Evolutionary conservation across 1,139 yeast genomes (phyloP).

Genomic region (Ogataea hybrid): DNA sequence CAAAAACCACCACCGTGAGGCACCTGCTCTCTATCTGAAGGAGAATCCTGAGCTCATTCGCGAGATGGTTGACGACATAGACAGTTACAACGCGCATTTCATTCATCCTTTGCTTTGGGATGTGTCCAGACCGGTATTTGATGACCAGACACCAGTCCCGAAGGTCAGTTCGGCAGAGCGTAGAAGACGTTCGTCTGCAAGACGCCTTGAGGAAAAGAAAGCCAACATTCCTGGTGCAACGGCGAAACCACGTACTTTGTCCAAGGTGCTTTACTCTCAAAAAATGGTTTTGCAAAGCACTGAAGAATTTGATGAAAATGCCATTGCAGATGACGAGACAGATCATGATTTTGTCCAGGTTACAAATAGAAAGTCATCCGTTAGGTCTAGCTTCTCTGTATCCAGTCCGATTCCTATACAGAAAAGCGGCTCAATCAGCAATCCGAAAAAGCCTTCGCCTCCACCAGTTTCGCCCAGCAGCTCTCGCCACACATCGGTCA

Average conservation of each 20-base stretch:
- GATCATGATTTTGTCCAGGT: constrained; percentile 30
- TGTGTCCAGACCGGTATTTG: constrained; percentile 47
- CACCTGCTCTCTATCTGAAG: constrained; percentile 23
- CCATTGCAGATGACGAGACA: constrained; percentile 26
- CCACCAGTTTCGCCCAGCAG: constrained; percentile 1
- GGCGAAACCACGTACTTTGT: constrained; percentile 11
- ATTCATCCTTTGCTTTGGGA: constrained; percentile 39
- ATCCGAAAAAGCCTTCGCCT: background rate
- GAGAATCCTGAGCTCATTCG: constrained; percentile 21
- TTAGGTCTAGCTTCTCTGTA: background rate
- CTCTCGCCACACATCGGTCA: constrained; percentile 5
- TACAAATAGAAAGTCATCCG: constrained; percentile 25
- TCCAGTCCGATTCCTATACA: background rate
- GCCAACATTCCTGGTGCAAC: constrained; percentile 20
- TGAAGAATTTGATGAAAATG: constrained; percentile 29
- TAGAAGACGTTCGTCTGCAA: constrained; percentile 36
- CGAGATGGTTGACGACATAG: constrained; percentile 37
- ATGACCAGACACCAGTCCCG: constrained; percentile 9
- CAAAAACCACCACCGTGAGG: constrained; percentile 19
- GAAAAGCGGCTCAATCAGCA: background rate
- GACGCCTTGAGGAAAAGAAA: constrained; percentile 22
- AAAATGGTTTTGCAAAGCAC: constrained; percentile 21
- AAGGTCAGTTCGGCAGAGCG: constrained; percentile 27
- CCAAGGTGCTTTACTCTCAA: constrained; percentile 1
- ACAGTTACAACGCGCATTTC: constrained; percentile 47